Conservation (phyloP, 2,329 filamentous ascomycete genomes). For the Pyrenochaeta sp. region DNA sequence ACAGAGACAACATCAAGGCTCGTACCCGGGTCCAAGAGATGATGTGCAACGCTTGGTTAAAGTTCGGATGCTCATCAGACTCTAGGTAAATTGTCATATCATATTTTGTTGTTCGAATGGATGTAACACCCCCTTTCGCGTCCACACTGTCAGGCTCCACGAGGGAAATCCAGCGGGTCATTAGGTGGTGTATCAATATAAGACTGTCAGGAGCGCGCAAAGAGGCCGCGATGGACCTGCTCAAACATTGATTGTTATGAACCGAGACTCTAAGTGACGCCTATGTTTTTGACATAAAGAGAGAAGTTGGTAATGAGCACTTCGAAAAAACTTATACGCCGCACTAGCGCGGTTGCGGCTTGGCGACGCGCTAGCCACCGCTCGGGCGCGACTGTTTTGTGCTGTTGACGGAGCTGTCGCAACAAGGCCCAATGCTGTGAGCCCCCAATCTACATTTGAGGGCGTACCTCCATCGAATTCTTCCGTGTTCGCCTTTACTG, state of each 20-base stretch:
- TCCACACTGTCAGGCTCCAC: constrained; percentile 52
- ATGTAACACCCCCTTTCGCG: constrained; percentile 54
- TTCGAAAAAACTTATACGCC: constrained; percentile 27
- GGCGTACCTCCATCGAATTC: not conserved
- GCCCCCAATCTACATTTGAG: constrained; percentile 3
- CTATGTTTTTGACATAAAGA: constrained; percentile 72
- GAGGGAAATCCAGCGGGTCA: constrained; percentile 62
- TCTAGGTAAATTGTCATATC: not conserved
- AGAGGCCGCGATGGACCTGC: constrained; percentile 82
- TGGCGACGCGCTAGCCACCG: constrained; percentile 21
- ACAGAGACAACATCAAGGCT: no score
- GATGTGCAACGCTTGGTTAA: no score
- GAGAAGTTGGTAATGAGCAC: constrained; percentile 52
- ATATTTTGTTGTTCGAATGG: not conserved
- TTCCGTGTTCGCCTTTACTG: constrained; percentile 1
- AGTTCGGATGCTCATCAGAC: no score
- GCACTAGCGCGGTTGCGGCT: constrained; percentile 21
- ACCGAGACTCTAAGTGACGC: constrained; percentile 99
- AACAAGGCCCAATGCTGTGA: constrained; percentile 4
- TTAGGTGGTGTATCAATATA: constrained; percentile 74
- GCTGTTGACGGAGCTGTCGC: constrained; percentile 13
- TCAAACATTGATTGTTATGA: constrained; percentile 88
- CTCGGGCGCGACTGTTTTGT: constrained; percentile 35
- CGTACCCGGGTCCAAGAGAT: no score
- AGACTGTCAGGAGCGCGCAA: constrained; percentile 98